A percentile compares a stretch with the other conserved stretches of the same genome.
phyloP scores from a whole-genome alignment of 768 basidiomycete genomes.

The Agaricus blazei region DNA sequence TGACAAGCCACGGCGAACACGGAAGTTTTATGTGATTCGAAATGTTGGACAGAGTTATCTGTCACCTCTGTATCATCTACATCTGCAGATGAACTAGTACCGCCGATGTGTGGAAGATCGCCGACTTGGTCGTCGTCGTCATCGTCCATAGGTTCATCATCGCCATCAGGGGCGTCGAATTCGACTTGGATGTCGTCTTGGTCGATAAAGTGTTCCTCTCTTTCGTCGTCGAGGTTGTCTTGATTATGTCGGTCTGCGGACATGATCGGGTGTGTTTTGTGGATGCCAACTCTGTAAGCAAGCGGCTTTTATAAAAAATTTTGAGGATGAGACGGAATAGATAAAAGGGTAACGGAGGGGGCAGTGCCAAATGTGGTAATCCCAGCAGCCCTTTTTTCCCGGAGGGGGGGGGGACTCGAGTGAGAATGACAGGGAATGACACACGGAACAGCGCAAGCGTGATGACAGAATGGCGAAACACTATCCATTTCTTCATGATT shows the following conservation, averaged over 20 bases:
- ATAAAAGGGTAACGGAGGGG: background rate
- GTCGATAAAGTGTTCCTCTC: constrained; percentile 47
- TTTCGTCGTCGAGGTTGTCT: constrained; percentile 27
- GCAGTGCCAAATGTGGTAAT: no score
- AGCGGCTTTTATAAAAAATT: no score
- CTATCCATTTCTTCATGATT: no score
- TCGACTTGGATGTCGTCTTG: constrained; percentile 63
- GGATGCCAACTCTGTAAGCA: no score
- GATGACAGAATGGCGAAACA: no score
- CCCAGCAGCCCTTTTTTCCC: no score
- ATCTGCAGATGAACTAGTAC: constrained; percentile 24
- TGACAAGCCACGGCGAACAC: constrained; percentile 85
- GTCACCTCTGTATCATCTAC: constrained; percentile 28
- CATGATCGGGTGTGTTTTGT: constrained; percentile 18
- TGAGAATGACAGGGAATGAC: no score
- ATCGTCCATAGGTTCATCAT: constrained; percentile 59
- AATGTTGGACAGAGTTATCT: constrained; percentile 67
- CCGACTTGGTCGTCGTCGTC: constrained; percentile 54
- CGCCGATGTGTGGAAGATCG: constrained; percentile 34
- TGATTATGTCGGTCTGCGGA: constrained; percentile 27
- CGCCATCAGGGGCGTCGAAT: constrained; percentile 50
- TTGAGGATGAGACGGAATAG: no score
- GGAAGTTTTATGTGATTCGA: constrained; percentile 63
- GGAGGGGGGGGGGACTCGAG: no score
- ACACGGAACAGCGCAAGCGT: no score